Percentiles rank a stretch among this genome's conserved stretches.
Evolutionary conservation across 2,329 filamentous ascomycete species (phyloP).

Genomic region (Emergomyces africanus): DNA sequence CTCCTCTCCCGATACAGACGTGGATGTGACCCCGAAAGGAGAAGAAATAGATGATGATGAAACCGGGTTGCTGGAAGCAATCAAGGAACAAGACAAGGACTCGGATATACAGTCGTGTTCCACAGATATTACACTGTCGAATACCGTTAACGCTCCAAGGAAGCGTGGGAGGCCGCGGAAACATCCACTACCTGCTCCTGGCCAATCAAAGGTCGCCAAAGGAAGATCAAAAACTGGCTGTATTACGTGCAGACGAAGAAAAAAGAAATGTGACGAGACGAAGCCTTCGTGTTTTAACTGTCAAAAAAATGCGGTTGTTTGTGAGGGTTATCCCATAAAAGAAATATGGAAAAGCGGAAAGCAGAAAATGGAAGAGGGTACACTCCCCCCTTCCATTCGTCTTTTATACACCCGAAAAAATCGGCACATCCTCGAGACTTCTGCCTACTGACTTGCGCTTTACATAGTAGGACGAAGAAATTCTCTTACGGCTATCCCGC

Average conservation of each 20-base stretch:
- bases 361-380: constrained; percentile 57
- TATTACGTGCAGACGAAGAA: constrained; percentile 46
- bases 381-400: neutral
- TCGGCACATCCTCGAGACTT: neutral
- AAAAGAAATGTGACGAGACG: constrained; percentile 46
- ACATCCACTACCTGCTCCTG: constrained; percentile 52
- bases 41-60: constrained; percentile 41
- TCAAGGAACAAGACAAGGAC: constrained; percentile 22
- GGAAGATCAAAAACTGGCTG: constrained; percentile 50
- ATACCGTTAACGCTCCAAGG: constrained; percentile 25
- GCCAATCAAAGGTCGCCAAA: constrained; percentile 61
- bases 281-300: constrained; percentile 53
- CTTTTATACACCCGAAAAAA: neutral
- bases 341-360: constrained; percentile 79
- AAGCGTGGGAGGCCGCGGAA: constrained; percentile 74
- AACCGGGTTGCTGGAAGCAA: constrained; percentile 14
- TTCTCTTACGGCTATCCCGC: constrained; percentile 24
- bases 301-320: constrained; percentile 84
- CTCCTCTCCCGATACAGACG: constrained; percentile 11
- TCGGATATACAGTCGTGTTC: constrained; percentile 16
- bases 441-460: neutral
- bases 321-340: constrained; percentile 79
- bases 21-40: constrained; percentile 38
- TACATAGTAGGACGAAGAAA: constrained; percentile 19
- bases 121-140: constrained; percentile 13